phyloP scores from a whole-genome alignment of 2,329 filamentous ascomycete species.

The Fusarium anguioides region DNA sequence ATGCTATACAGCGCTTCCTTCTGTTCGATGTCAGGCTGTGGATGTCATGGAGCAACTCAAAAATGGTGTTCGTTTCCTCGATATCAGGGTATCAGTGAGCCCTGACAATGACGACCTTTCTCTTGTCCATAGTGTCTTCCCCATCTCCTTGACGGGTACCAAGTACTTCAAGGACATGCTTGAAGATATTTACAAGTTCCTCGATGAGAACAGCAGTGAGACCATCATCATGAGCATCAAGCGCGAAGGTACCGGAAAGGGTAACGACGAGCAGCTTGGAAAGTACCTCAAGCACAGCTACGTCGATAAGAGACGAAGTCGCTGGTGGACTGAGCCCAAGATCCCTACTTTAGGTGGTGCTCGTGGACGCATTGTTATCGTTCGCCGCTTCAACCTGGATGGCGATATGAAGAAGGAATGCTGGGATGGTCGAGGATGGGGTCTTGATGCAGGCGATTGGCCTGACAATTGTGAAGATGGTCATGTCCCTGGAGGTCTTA shows the following conservation, averaged over 20 bases:
- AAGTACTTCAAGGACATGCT: conserved; percentile 84
- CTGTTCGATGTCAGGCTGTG: conserved; percentile 91
- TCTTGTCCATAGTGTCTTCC: conserved; percentile 91
- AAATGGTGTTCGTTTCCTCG: conserved; percentile 94
- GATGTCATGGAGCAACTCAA: conserved; percentile 80
- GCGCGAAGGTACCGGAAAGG: conserved; percentile 85
- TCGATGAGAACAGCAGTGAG: conserved; percentile 82
- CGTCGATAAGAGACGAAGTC: conserved; percentile 62
- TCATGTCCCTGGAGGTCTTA: conserved; percentile 73
- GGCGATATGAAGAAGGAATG: conserved; percentile 61
- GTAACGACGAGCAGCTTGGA: conserved; percentile 82
- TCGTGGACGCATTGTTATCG: conserved; percentile 83
- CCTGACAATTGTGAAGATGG: conserved; percentile 89
- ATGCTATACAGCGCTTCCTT: conserved; percentile 84
- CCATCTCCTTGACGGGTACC: conserved; percentile 82
- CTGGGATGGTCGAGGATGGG: conserved; percentile 64
- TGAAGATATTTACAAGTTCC: conserved; percentile 76
- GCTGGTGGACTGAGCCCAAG: conserved; percentile 82
- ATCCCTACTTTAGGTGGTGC: conserved; percentile 83
- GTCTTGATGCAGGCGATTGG: conserved; percentile 75
- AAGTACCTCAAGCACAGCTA: conserved; percentile 80
- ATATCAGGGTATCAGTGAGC: conserved; percentile 77
- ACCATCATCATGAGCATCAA: conserved; percentile 89
- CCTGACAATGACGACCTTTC: conserved; percentile 72
- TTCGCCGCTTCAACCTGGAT: conserved; percentile 81